Conservation (phyloP, 352 stramenopile species). For the Globisporangium spiculum region DNA sequence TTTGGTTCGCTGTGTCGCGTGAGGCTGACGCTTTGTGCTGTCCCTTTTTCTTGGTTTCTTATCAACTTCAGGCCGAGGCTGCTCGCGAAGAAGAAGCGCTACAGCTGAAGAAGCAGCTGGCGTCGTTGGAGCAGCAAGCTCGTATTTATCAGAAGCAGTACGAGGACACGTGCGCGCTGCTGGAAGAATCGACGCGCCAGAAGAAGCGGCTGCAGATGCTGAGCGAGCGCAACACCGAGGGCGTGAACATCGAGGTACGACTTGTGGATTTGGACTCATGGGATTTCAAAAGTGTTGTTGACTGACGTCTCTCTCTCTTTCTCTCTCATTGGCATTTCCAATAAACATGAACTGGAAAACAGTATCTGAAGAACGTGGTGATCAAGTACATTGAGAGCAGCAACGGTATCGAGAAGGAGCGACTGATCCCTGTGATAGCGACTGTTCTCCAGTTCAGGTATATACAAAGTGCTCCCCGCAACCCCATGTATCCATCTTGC, state of each 20-base stretch:
- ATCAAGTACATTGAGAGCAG: conserved; percentile 84
- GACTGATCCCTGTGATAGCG: conserved; percentile 76
- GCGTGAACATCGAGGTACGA: conserved; percentile 67
- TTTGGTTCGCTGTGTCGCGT: too few species aligned
- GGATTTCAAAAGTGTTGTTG: neutral
- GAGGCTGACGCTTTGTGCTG: neutral
- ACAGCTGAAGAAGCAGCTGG: conserved; percentile 42
- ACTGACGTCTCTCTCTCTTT: neutral
- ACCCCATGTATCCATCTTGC: neutral
- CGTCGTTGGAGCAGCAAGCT: conserved; percentile 39
- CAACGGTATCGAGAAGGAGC: conserved; percentile 69
- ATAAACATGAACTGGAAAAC: neutral
- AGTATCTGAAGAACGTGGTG: conserved; percentile 86
- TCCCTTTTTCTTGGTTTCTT: neutral
- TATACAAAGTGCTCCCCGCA: neutral
- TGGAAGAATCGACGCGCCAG: conserved; percentile 53
- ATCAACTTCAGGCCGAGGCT: conserved; percentile 23
- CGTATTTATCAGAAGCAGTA: conserved; percentile 58
- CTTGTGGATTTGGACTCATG: too few species aligned
- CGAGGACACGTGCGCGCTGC: conserved; percentile 44
- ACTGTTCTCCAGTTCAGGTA: conserved; percentile 70
- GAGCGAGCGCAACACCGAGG: conserved; percentile 31
- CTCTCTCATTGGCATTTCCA: neutral
- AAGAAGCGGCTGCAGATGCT: conserved; percentile 58
- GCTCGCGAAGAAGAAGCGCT: conserved; percentile 36